phyloP scores from a whole-genome alignment of 2,329 filamentous ascomycete species.

The Byssoonygena ceratinophila region DNA sequence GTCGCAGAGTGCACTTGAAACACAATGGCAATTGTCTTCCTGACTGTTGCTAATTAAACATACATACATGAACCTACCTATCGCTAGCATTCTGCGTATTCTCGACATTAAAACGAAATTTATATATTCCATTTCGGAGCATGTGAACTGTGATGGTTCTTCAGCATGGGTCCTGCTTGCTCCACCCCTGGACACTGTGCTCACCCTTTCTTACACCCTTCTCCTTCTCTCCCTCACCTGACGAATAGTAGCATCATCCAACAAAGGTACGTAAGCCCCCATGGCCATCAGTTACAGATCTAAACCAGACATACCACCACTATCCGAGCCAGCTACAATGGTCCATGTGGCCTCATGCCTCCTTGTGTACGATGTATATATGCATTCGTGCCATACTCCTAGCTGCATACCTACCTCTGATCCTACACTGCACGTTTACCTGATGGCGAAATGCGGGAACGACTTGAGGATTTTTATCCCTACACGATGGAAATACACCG shows the following conservation, averaged over 20 bases:
- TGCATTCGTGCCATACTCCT: constrained; percentile 8
- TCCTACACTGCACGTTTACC: background rate
- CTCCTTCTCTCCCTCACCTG: background rate
- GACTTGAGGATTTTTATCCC: background rate
- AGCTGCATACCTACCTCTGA: background rate
- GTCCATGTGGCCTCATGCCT: constrained; percentile 6
- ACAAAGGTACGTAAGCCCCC: constrained; percentile 2
- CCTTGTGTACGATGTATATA: background rate
- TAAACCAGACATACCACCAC: background rate
- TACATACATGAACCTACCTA: constrained; percentile 10
- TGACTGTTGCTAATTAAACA: constrained; percentile 7
- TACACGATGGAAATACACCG: too few species aligned
- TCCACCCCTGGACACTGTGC: background rate
- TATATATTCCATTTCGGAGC: background rate
- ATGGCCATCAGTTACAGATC: background rate
- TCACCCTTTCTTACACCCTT: background rate
- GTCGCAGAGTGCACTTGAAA: background rate
- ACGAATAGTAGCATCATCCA: background rate
- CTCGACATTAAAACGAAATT: background rate
- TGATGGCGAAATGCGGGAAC: background rate
- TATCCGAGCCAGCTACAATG: background rate
- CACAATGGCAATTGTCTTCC: constrained; percentile 9
- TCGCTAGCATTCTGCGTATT: background rate
- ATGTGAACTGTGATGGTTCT: background rate
- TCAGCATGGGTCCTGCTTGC: background rate